phyloP scores from a whole-genome alignment of 495 filamentous ascomycete genomes.

The Diplogelasinospora grovesii region DNA sequence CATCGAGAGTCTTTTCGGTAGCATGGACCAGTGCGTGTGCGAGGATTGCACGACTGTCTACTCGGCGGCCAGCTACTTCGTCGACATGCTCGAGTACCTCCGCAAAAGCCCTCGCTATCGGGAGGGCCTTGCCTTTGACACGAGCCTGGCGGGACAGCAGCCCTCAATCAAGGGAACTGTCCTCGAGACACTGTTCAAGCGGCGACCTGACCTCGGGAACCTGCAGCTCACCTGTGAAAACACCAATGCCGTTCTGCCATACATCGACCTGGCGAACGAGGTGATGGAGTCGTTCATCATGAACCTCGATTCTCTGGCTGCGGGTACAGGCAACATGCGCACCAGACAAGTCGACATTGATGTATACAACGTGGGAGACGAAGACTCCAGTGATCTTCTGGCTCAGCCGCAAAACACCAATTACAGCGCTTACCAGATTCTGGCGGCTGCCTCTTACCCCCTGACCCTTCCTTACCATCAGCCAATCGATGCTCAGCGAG shows the following conservation, averaged over 20 bases:
- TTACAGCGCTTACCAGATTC: too few relatives aligned
- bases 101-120: too few relatives aligned
- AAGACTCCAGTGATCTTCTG: too few relatives aligned
- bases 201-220: slow-evolving; percentile 23
- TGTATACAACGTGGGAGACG: too few relatives aligned
- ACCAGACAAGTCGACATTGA: too few relatives aligned
- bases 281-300: slow-evolving; percentile 27
- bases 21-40: slow-evolving; percentile 4
- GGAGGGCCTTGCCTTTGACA: too few relatives aligned
- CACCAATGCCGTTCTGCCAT: slow-evolving; percentile 24
- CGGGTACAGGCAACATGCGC: too few relatives aligned
- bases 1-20: slow-evolving; percentile 3
- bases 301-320: too few relatives aligned
- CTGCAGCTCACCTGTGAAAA: slow-evolving; percentile 30
- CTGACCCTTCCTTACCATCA: too few relatives aligned
- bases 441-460: too few relatives aligned
- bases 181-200: slow-evolving; percentile 11
- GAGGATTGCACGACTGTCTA: slow-evolving; percentile 18
- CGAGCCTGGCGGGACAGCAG: background rate
- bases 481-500: too few relatives aligned
- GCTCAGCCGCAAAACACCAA: too few relatives aligned
- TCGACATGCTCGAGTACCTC: slow-evolving; percentile 24
- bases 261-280: slow-evolving; percentile 34
- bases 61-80: slow-evolving; percentile 22
- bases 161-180: background rate